Evolutionary conservation across 1,284 basidiomycete genomes (phyloP).

Genomic region (Violaceomyces palustris): DNA sequence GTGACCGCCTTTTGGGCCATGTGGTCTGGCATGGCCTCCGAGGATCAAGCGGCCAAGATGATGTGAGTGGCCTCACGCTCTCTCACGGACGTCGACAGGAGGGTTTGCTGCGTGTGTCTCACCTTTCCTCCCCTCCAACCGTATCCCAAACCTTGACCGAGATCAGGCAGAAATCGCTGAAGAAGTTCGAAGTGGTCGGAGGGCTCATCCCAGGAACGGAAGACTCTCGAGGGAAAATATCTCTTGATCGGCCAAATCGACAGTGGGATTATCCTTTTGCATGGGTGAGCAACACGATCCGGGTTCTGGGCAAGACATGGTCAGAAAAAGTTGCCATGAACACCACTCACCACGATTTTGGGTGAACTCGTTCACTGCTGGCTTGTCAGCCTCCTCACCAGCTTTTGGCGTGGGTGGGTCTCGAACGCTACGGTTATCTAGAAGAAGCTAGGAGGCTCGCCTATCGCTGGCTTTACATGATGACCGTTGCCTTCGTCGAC

Average conservation of each 20-base stretch:
- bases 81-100: neutral
- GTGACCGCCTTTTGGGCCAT: constrained; percentile 93
- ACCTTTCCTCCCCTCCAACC: too few species aligned
- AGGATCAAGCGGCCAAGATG: constrained; percentile 86
- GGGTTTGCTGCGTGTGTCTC: too few species aligned
- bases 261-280: constrained; percentile 71
- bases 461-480: constrained; percentile 95
- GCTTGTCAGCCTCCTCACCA: constrained; percentile 70
- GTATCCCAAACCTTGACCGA: constrained; percentile 10
- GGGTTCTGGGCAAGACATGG: too few species aligned
- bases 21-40: constrained; percentile 94
- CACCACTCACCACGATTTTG: too few species aligned
- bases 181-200: constrained; percentile 92
- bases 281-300: too few species aligned
- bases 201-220: constrained; percentile 96
- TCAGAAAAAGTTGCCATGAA: too few species aligned
- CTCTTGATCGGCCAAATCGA: constrained; percentile 91
- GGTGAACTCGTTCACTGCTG: too few species aligned
- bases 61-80: constrained; percentile 64
- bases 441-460: constrained; percentile 88
- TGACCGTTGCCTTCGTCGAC: constrained; percentile 58
- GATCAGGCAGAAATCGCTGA: constrained; percentile 72
- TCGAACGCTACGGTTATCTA: constrained; percentile 90
- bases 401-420: constrained; percentile 84
- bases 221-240: constrained; percentile 89